Evolutionary conservation across 164 flowering plant species (phyloP).

Genomic region (grape (Vitis vinifera)): ASM3070453v1 NC_081817.1:26501501-26502000

Average conservation of each 20-base stretch:
- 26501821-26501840: conserved; percentile 25
- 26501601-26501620: conserved; percentile 26
- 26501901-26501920: conserved; percentile 49
- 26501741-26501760: neutral
- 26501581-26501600: conserved; percentile 47
- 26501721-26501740: neutral
- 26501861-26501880: neutral
- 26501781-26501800: conserved; percentile 18
- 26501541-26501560: conserved; percentile 39
- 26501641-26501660: conserved; percentile 16
- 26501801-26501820: conserved; percentile 12
- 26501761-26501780: conserved; percentile 19
- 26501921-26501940: conserved; percentile 27
- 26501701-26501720: neutral
- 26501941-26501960: conserved; percentile 30
- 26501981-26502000: conserved; percentile 20
- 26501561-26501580: conserved; percentile 67
- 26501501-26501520: too few species aligned
- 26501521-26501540: neutral
- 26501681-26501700: neutral
- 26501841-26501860: neutral
- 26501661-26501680: neutral
- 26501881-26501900: conserved; percentile 25
- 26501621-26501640: conserved; percentile 26
- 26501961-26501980: conserved; percentile 22